Evolutionary conservation across 257 asterid species (phyloP).

Genomic region (Solanum peruvianum): DNA sequence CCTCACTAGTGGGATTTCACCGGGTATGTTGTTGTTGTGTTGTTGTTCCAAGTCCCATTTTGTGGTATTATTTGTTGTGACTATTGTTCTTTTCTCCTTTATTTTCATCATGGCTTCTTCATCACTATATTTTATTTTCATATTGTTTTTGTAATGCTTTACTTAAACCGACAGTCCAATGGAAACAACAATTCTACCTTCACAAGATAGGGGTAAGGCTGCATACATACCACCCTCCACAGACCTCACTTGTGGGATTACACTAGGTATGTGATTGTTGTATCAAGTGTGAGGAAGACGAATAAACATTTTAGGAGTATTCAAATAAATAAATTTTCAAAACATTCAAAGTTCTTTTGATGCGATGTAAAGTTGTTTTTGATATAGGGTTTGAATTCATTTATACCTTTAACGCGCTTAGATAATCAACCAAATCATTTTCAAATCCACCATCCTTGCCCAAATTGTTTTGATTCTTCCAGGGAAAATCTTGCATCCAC

Average conservation of each 20-base stretch:
- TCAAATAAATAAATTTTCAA: not conserved
- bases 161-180: not conserved
- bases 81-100: not conserved
- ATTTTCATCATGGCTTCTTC: not conserved
- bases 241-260: not conserved
- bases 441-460: conserved; percentile 58
- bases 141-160: not conserved
- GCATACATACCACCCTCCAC: not conserved
- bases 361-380: not conserved
- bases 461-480: conserved; percentile 59
- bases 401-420: conserved; percentile 64
- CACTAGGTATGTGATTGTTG: not conserved
- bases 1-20: not conserved
- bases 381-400: not conserved
- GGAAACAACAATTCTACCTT: not conserved
- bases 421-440: conserved; percentile 76
- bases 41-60: not conserved
- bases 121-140: not conserved
- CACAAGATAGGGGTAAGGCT: not conserved
- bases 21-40: not conserved
- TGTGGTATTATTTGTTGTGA: not conserved
- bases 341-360: not conserved
- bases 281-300: not conserved
- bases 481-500: conserved; percentile 99
- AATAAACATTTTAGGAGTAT: not conserved